A percentile compares a stretch with the other conserved stretches of the same genome.
phyloP scores from a whole-genome alignment of 495 filamentous ascomycete species.

The Penicillium roqueforti region DNA sequence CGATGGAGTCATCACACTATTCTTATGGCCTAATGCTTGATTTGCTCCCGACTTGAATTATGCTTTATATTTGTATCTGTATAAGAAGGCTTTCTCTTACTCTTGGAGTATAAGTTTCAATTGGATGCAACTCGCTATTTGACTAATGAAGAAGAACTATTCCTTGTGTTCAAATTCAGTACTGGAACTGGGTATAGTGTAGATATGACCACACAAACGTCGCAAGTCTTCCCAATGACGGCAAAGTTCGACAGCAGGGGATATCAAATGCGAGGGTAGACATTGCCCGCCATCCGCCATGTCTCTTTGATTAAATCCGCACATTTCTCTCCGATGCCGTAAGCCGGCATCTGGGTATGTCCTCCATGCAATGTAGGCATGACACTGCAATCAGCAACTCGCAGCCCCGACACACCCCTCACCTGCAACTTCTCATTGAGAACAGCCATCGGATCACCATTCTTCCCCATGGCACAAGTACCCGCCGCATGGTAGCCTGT shows the following conservation, averaged over 20 bases:
- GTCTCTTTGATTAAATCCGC: slow-evolving; percentile 52
- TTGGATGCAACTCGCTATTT: neutral
- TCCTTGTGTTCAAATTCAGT: neutral
- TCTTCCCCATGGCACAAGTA: slow-evolving; percentile 52
- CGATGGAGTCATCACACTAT: neutral
- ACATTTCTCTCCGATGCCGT: slow-evolving; percentile 57
- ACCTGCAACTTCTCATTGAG: slow-evolving; percentile 53
- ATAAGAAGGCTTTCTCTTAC: neutral
- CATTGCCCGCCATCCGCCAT: slow-evolving; percentile 25
- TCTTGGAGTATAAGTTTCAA: neutral
- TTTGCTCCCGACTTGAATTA: neutral
- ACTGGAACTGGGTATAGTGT: neutral
- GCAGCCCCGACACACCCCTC: slow-evolving; percentile 46
- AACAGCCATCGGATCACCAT: slow-evolving; percentile 46
- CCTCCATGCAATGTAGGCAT: slow-evolving; percentile 54
- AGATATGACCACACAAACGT: neutral
- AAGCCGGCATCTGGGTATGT: slow-evolving; percentile 57
- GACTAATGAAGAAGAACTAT: neutral
- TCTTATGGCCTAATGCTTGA: neutral
- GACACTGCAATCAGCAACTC: slow-evolving; percentile 54
- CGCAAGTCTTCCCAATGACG: neutral
- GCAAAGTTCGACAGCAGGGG: neutral
- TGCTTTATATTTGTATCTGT: neutral
- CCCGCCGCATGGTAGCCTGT: slow-evolving; percentile 49
- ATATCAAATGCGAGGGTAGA: slow-evolving; percentile 20